Evolutionary conservation across 352 stramenopile species (phyloP), one percentile per base, ranked within the genome.

Genomic region (Phytophthora pistaciae): DNA sequence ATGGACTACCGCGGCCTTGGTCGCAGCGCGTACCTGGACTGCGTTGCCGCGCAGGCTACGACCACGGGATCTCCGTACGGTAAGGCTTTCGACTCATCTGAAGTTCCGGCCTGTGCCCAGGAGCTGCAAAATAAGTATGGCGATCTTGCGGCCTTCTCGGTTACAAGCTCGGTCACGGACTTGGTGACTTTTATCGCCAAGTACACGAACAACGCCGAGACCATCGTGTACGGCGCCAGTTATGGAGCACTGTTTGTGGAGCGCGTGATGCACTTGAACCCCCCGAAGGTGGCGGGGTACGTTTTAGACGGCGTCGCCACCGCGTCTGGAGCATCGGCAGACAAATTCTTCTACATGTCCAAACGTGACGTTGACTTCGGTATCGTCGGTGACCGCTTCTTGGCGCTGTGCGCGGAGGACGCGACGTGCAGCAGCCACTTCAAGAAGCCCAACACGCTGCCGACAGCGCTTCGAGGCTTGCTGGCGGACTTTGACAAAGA

Each of bases 21-120:
- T 6, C 72, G 78, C 1, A 82, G 72, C 49, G 74, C 48, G 3
- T 25, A 38, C 5, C 52, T 85, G 0, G 48, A 77, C 27, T 85
- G 78, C 14, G 14, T 49, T 9, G 42, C 42, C 46, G 64, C 72
- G 13, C 71, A 83, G 36, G 64, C 62, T 9, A 65, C 62, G 8
- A 79, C 60, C 16, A 74, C 61, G 8, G 78, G 72, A 6, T 46
- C 38, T n/a, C 11, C 16, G 11, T 46, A 2, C 11, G 38, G 38
- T n/a, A 50, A 25, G 6, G 25, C 52, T n/a, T 49, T 85, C n/a
- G 48, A 36, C 3, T 20, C 64, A 1, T 29, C 54, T 0, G 73
- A 72, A 38, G 66, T 85, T 10, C 38, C 68, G 4, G 27, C 27
- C 8, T 31, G 27, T 31, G 27, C 27, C 8, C 27, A 31, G 20